A percentile compares a stretch with the other conserved stretches of the same genome.
Evolutionary conservation across 805 yeast species (phyloP).

Genomic region (Candida ponderosae): DNA sequence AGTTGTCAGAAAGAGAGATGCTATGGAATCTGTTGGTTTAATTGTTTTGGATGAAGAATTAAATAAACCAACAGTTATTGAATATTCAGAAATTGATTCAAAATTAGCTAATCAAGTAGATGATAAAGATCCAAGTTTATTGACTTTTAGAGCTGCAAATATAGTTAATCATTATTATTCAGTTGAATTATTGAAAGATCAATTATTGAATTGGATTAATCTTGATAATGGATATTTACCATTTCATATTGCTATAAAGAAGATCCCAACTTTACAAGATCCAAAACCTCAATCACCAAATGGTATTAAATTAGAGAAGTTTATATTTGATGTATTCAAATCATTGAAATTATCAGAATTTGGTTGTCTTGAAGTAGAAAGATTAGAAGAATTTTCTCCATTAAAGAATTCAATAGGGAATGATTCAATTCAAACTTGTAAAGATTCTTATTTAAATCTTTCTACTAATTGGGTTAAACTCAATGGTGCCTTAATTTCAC

Average conservation of each 20-base stretch:
- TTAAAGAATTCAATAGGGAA: conserved; percentile 84
- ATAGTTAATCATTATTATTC: conserved; percentile 96
- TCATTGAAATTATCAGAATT: conserved; percentile 61
- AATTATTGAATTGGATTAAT: conserved; percentile 63
- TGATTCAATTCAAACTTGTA: conserved; percentile 83
- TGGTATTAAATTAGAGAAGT: conserved; percentile 93
- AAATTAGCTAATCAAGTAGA: conserved; percentile 67
- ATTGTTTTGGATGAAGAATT: conserved; percentile 59
- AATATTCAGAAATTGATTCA: conserved; percentile 80
- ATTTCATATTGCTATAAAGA: conserved; percentile 92
- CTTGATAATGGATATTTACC: conserved; percentile 59
- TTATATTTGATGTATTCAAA: conserved; percentile 93
- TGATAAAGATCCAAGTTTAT: conserved; percentile 38
- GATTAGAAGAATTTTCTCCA: conserved; percentile 86
- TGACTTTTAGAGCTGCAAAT: conserved; percentile 87
- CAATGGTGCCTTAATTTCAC: conserved; percentile 57
- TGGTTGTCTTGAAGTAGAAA: conserved; percentile 87
- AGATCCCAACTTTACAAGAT: conserved; percentile 53
- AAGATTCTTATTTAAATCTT: conserved; percentile 52
- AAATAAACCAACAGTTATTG: conserved; percentile 79
- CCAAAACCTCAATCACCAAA: conserved; percentile 70
- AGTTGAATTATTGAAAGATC: conserved; percentile 54
- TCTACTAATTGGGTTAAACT: conserved; percentile 66
- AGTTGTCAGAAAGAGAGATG: conserved; percentile 87
- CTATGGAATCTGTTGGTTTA: conserved; percentile 85